phyloP scores from a whole-genome alignment of 2,329 filamentous ascomycete species.

The Chaetomium sp. region DNA sequence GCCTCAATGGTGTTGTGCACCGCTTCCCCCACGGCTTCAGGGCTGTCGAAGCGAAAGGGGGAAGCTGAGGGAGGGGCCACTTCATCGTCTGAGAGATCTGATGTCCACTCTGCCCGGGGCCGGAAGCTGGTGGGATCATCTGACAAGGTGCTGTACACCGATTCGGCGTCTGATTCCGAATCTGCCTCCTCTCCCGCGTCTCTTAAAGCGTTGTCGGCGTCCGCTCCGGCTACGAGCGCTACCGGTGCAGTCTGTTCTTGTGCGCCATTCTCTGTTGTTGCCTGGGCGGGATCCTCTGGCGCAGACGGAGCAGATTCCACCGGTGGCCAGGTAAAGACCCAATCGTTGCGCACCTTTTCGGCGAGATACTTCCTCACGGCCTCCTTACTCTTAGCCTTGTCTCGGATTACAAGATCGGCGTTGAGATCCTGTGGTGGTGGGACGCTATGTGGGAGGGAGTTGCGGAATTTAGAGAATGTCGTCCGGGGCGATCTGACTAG shows the following conservation, averaged over 20 bases:
- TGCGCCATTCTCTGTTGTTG: not conserved
- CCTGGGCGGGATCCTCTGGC: not conserved
- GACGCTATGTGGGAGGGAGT: slow-evolving; percentile 29
- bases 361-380: slow-evolving; percentile 51
- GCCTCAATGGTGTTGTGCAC: slow-evolving; percentile 39
- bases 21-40: slow-evolving; percentile 39
- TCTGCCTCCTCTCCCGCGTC: slow-evolving; percentile 35
- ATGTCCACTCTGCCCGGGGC: slow-evolving; percentile 49
- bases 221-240: not conserved
- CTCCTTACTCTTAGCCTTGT: slow-evolving; percentile 57
- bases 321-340: slow-evolving; percentile 53
- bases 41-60: slow-evolving; percentile 46
- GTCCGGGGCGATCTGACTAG: slow-evolving; percentile 51
- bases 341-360: slow-evolving; percentile 51
- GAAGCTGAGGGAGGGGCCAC: slow-evolving; percentile 28
- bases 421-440: slow-evolving; percentile 42
- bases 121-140: slow-evolving; percentile 47
- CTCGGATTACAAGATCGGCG: slow-evolving; percentile 54
- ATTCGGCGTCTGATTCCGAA: slow-evolving; percentile 40
- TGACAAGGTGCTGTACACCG: slow-evolving; percentile 51
- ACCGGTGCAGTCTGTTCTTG: not conserved
- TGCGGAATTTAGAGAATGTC: slow-evolving; percentile 46
- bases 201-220: slow-evolving; percentile 23
- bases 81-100: slow-evolving; percentile 49
- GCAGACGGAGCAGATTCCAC: slow-evolving; percentile 1